Conservation (phyloP, 306 rosid genomes). For the Clitoria ternatea region DNA sequence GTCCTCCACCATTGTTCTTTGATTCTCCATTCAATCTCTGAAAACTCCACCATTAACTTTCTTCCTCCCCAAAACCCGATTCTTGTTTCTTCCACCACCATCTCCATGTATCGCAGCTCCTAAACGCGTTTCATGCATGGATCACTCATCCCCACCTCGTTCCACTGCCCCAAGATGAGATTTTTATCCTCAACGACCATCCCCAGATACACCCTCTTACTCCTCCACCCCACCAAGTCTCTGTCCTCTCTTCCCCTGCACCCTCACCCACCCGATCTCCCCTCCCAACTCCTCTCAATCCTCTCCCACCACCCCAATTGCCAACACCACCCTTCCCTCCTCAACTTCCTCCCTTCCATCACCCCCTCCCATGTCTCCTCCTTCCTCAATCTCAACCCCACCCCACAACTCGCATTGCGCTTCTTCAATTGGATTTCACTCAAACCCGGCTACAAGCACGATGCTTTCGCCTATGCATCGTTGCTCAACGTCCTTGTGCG, state of each 20-base stretch:
- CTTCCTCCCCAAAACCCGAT: too few relatives aligned
- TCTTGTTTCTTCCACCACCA: neutral
- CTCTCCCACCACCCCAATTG: constrained; percentile 60
- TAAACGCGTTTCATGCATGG: constrained; percentile 22
- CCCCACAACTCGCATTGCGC: constrained; percentile 40
- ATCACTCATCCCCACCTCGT: neutral
- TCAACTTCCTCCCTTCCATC: neutral
- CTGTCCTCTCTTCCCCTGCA: constrained; percentile 35
- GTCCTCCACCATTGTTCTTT: too few relatives aligned
- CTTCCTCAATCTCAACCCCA: neutral
- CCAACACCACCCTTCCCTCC: constrained; percentile 29
- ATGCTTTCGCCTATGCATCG: constrained; percentile 40
- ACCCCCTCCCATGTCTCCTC: neutral
- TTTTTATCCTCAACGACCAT: constrained; percentile 21
- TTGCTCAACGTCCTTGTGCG: constrained; percentile 47
- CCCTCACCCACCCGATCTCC: constrained; percentile 35
- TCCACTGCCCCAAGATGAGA: constrained; percentile 34
- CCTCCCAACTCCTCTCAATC: constrained; percentile 42
- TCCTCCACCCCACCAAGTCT: constrained; percentile 12
- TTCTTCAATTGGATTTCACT: constrained; percentile 53
- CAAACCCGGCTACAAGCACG: constrained; percentile 48
- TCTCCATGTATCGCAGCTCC: neutral
- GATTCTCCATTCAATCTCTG: too few relatives aligned
- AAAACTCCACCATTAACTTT: too few relatives aligned
- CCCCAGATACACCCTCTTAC: constrained; percentile 30